Conservation (phyloP, 805 yeast genomes). For the Sungouiozyma intestinalis region DNA sequence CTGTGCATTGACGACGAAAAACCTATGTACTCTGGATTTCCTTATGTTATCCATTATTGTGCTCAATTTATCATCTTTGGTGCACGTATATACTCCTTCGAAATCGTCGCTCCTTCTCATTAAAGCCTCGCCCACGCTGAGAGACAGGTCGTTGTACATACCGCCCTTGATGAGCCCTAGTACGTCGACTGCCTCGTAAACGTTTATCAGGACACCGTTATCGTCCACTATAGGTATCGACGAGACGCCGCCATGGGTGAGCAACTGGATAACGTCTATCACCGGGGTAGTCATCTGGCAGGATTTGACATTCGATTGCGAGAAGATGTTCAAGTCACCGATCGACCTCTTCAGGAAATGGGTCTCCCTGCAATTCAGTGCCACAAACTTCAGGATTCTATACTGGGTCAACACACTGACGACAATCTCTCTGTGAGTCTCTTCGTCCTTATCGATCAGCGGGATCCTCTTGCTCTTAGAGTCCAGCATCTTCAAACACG, state of each 20-base stretch:
- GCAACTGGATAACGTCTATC: slow-evolving; percentile 76
- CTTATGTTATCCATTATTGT: slow-evolving; percentile 90
- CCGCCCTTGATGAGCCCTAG: slow-evolving; percentile 90
- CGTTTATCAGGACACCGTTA: slow-evolving; percentile 55
- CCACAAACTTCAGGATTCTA: slow-evolving; percentile 88
- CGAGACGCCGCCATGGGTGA: slow-evolving; percentile 72
- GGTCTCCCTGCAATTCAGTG: slow-evolving; percentile 92
- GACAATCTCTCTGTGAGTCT: slow-evolving; percentile 85
- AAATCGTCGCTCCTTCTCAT: slow-evolving; percentile 85
- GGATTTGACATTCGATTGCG: slow-evolving; percentile 49
- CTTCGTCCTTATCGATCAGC: slow-evolving; percentile 86
- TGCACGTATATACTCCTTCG: slow-evolving; percentile 96
- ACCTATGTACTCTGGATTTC: slow-evolving; percentile 80
- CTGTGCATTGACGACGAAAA: slow-evolving; percentile 81
- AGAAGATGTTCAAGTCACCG: slow-evolving; percentile 55
- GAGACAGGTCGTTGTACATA: slow-evolving; percentile 75
- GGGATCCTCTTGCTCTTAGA: slow-evolving; percentile 90
- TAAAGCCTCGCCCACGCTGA: slow-evolving; percentile 92
- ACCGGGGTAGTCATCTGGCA: slow-evolving; percentile 89
- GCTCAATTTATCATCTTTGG: slow-evolving; percentile 72
- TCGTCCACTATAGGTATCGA: slow-evolving; percentile 91
- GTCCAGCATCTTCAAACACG: slow-evolving; percentile 84
- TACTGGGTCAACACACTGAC: slow-evolving; percentile 94
- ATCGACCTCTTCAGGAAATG: slow-evolving; percentile 71
- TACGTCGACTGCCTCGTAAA: slow-evolving; percentile 93